Evolutionary conservation across 805 yeast genomes (phyloP), one percentile per base, ranked within the genome.

Genomic region (Starmerella apis): DNA sequence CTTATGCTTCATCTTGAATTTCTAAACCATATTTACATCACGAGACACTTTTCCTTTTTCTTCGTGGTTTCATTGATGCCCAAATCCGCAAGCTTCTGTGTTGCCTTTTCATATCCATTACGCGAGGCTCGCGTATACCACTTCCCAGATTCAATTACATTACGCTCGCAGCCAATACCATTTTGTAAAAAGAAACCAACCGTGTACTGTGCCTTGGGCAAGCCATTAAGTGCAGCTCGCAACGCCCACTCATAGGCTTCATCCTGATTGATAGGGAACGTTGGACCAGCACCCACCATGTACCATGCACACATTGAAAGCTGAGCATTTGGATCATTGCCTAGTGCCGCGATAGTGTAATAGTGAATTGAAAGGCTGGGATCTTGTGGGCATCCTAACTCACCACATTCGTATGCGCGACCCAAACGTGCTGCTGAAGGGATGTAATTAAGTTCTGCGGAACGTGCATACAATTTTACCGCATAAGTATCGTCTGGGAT

Each of bases 291-390:
- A 0, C 98, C 98, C 24, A 86, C 82, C 65, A 90, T 71, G 64
- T 90, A 92, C 96, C 97, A 92, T 1, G 96, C 96, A 65, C 96
- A 88, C 70, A 90, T 72, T 1, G 95, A 88, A 61, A 90, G 71
- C 95, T 90, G 92, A 10, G 95, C 81, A 43, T 77, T 80, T 0
- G 94, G 76, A 64, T 92, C 95, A 6, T 95, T 96, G 3, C 81
- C 81, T 27, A 81, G 65, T 0, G 97, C 96, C 0, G 95, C 95
- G 56, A 83, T 80, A 0, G 95, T 87, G 65, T 86, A 90, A 64
- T 88, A 90, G 64, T 92, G 96, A 39, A 92, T 85, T 1, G 94
- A 83, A 43, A 90, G 71, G 56, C 84, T 82, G 0, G 87, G 71
- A 64, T 92, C 94, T 53, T 79, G 83, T 2, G 86, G 83, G 11